A percentile compares a stretch with the other conserved stretches of the same genome.
These are phyloP conservation scores for Voacanga thouarsii DNA, from an alignment of 257 asterid species.

Conservation along the genomic window DNA sequence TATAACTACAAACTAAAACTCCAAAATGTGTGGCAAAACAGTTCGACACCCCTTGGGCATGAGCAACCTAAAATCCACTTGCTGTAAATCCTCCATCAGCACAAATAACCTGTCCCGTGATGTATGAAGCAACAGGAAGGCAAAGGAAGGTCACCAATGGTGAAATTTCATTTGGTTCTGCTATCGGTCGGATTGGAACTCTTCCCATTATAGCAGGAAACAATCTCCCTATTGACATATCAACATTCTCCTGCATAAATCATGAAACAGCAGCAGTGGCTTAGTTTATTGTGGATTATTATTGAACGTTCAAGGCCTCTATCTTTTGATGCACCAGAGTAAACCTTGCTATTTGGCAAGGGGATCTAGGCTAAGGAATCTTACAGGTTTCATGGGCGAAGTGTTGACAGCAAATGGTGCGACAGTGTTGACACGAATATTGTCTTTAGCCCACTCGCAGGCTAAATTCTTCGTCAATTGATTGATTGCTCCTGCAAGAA, in stretches of 20 bases:
- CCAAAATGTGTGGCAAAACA: background rate
- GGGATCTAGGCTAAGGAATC: background rate
- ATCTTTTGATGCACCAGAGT: too few relatives aligned
- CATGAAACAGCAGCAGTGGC: too few relatives aligned
- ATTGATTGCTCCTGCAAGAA: conserved; percentile 5
- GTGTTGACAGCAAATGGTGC: conserved; percentile 12
- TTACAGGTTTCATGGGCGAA: background rate
- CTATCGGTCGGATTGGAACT: background rate
- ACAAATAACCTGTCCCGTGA: conserved; percentile 6
- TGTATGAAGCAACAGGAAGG: conserved; percentile 1
- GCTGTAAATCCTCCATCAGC: conserved; percentile 7
- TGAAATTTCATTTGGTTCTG: conserved; percentile 2
- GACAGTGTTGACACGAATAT: conserved; percentile 11
- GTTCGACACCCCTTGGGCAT: background rate
- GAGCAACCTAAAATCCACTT: background rate
- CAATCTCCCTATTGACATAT: background rate
- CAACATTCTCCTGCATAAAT: background rate
- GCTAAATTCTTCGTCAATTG: conserved; percentile 17
- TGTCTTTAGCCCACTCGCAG: conserved; percentile 13
- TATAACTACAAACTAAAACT: too few relatives aligned
- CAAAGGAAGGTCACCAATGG: conserved; percentile 3
- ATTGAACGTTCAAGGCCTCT: background rate
- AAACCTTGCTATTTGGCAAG: background rate
- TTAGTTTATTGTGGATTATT: background rate
- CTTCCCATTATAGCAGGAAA: background rate